Conservation (phyloP, 2,329 filamentous ascomycete genomes). For the Chaetomiaceae sp. region DNA sequence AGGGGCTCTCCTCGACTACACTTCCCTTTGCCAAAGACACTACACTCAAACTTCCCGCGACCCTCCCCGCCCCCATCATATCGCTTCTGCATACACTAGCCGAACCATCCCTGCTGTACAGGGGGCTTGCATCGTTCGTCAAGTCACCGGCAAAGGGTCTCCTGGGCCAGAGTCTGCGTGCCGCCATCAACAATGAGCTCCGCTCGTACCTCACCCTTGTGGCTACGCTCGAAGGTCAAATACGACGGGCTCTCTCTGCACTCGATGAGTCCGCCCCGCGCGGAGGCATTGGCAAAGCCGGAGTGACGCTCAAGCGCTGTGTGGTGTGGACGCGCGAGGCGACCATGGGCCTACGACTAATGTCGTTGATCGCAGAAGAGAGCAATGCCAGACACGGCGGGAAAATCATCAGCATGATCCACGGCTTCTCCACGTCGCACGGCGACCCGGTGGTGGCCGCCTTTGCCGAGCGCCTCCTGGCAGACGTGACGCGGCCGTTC, state of each 20-base stretch:
- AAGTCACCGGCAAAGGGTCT: constrained; percentile 75
- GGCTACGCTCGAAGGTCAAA: constrained; percentile 87
- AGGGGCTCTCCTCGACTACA: constrained; percentile 83
- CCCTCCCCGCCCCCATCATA: constrained; percentile 75
- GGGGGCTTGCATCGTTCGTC: constrained; percentile 71
- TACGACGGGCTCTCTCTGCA: constrained; percentile 70
- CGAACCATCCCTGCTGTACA: constrained; percentile 89
- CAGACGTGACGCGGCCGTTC: constrained; percentile 85
- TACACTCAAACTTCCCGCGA: constrained; percentile 67
- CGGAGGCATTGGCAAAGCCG: constrained; percentile 71
- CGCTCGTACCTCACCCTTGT: constrained; percentile 86
- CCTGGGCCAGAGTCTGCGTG: constrained; percentile 85
- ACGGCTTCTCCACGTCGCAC: constrained; percentile 86
- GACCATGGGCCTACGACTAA: constrained; percentile 86
- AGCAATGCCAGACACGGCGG: constrained; percentile 78
- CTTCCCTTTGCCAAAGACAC: constrained; percentile 66
- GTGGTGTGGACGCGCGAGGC: constrained; percentile 97
- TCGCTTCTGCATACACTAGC: constrained; percentile 84
- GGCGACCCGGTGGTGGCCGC: constrained; percentile 90
- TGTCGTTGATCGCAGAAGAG: constrained; percentile 92
- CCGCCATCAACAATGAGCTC: constrained; percentile 77
- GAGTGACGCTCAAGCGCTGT: constrained; percentile 90
- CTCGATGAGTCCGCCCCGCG: constrained; percentile 63
- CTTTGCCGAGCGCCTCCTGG: constrained; percentile 84
- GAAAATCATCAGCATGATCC: constrained; percentile 87